Base-by-base conservation (phyloP, 2,329 filamentous ascomycete genomes). In the Pseudogymnoascus sp. region DNA sequence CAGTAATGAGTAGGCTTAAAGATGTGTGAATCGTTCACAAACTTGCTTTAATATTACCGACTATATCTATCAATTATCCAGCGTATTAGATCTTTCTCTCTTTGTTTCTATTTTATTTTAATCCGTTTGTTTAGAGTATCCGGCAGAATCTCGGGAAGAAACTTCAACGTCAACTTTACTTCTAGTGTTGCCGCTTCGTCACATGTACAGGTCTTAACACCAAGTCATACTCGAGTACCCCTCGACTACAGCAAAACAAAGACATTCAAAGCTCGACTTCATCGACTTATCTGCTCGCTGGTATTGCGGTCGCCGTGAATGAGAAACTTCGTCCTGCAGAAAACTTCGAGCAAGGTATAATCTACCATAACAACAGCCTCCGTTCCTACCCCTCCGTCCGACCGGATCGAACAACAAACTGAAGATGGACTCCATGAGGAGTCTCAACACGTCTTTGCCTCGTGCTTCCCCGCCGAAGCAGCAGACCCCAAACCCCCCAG, bases 401-500 rank as follows among this genome's bases (percentile, higher is more conserved):
- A 55, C 28, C 49, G 49, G 49, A 55, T 55, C 49, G 49, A 55
- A 55, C 19, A 60, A 25, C 58, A 63, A 41, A 52, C 33, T 60
- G 63, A 72, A 62, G 67, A 86, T 86, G 84, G 84, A 86, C 70
- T 86, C 84, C 61, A 86, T 87, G 83, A 79, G 82, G 69, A 84
- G 81, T 62, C 76, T 87, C 52, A 85, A 85, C 67, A 84, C 80
- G 30, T 86, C 83, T 60, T 74, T 87, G 63, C 84, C 84, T n/a
- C 66, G 71, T n/a, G 75, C 75, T 64, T 79, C 79, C 12, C 76
- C 79, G 38, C 73, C 78, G 67, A 80, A 74, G 63, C 73, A 74
- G 60, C 69, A 67, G 41, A 49, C 68, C n/a, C 73, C 69, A 63
- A 79, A 80, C 52, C 77, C 79, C 16, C 81, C 83, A 16, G 85